Evolutionary conservation across 1,284 basidiomycete genomes (phyloP).

Genomic region (Schizopora paradoxa): DNA sequence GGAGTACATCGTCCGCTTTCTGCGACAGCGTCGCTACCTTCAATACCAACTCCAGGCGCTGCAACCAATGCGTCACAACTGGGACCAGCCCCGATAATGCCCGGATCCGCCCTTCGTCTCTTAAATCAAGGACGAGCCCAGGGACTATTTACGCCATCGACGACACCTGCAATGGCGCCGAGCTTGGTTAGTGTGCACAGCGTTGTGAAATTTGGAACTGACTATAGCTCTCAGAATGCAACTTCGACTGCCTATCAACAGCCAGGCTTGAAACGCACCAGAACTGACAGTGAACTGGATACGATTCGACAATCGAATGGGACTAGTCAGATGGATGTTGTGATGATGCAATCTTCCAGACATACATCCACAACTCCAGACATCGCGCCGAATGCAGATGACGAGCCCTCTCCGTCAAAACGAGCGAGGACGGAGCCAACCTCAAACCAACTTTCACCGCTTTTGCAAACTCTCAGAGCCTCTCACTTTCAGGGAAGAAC

Average conservation of each 20-base stretch:
- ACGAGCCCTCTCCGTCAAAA: slow-evolving; percentile 59
- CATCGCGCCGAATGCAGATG: slow-evolving; percentile 41
- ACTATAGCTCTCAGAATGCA: too few species aligned
- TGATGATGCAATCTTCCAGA: slow-evolving; percentile 45
- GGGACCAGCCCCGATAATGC: slow-evolving; percentile 73
- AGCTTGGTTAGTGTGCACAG: too few species aligned
- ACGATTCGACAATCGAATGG: neutral
- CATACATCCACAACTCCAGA: slow-evolving; percentile 32
- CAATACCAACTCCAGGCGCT: slow-evolving; percentile 37
- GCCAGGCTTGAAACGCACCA: slow-evolving; percentile 11
- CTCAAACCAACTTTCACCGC: slow-evolving; percentile 21
- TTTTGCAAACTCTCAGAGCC: slow-evolving; percentile 19
- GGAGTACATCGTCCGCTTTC: slow-evolving; percentile 46
- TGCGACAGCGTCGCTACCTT: slow-evolving; percentile 42
- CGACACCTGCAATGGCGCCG: slow-evolving; percentile 42
- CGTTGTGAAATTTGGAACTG: too few species aligned
- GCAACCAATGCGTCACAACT: slow-evolving; percentile 42
- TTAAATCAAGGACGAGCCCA: slow-evolving; percentile 81
- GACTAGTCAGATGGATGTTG: slow-evolving; percentile 42
- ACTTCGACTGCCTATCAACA: neutral
- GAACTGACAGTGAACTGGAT: slow-evolving; percentile 17
- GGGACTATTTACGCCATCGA: slow-evolving; percentile 78
- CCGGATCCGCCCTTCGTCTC: slow-evolving; percentile 71
- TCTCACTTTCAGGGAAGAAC: slow-evolving; percentile 18
- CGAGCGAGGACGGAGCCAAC: slow-evolving; percentile 53